Conservation (phyloP, 2,329 filamentous ascomycete genomes). For the Talaromyces sp. region DNA sequence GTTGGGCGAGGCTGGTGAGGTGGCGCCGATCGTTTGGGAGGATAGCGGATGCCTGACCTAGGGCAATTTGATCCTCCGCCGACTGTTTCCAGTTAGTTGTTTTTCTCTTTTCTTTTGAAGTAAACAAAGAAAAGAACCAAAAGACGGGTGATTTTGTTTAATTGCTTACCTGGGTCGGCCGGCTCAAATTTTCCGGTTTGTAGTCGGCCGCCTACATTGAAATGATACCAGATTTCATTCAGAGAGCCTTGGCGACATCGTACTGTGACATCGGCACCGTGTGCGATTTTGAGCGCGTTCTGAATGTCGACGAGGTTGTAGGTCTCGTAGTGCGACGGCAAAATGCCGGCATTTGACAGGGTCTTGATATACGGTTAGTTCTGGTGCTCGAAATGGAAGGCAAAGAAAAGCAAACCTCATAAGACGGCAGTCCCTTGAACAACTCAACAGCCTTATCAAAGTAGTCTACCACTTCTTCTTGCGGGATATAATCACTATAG, state of each 20-base stretch:
- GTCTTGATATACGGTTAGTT: constrained; percentile 28
- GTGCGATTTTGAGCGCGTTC: constrained; percentile 48
- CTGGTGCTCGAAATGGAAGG: not conserved
- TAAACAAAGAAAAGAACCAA: too few species aligned
- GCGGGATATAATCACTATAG: constrained; percentile 56
- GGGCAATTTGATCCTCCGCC: constrained; percentile 60
- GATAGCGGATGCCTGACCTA: constrained; percentile 55
- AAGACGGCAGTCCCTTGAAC: constrained; percentile 62
- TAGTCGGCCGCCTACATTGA: constrained; percentile 49
- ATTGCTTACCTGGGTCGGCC: constrained; percentile 26
- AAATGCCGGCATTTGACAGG: constrained; percentile 56
- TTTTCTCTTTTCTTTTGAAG: too few species aligned
- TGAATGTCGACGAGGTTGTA: constrained; percentile 58
- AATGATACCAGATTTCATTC: constrained; percentile 58
- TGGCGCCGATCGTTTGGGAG: constrained; percentile 45
- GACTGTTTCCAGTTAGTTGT: constrained; percentile 24
- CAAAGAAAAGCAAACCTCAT: constrained; percentile 39
- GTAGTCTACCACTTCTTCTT: constrained; percentile 63
- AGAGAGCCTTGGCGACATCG: constrained; percentile 48
- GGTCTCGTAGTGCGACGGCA: constrained; percentile 46
- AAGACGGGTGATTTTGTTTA: too few species aligned
- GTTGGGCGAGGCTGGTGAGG: constrained; percentile 24
- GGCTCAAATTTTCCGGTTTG: constrained; percentile 30
- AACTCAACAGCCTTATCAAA: constrained; percentile 61
- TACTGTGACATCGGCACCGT: constrained; percentile 53